Evolutionary conservation across 2,329 filamentous ascomycete species (phyloP).

Genomic region (Dactylellina cionopaga): DNA sequence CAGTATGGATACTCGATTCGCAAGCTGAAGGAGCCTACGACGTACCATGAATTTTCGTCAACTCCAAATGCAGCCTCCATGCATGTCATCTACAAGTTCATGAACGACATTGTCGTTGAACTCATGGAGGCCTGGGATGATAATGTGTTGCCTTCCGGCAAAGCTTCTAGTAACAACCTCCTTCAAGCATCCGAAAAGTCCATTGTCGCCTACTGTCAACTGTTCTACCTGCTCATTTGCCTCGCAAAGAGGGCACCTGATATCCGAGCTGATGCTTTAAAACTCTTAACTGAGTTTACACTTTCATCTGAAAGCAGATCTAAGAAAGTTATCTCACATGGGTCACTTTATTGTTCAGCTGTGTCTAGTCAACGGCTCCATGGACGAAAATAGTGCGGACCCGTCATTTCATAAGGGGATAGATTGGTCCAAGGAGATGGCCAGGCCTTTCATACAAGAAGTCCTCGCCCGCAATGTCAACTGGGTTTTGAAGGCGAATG

Average conservation of each 20-base stretch:
- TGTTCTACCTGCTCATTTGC: not conserved
- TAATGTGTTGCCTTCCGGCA: not conserved
- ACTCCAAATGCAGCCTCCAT: not conserved
- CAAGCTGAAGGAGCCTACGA: not conserved
- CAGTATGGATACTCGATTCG: not conserved
- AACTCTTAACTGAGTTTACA: not conserved
- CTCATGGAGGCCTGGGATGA: slow-evolving; percentile 11
- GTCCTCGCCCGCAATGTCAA: not conserved
- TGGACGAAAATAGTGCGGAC: not conserved
- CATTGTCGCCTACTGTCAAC: slow-evolving; percentile 3
- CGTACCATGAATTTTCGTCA: not conserved
- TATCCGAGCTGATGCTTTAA: not conserved
- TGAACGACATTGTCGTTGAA: not conserved
- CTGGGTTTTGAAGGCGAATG: not conserved
- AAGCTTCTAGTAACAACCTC: not conserved
- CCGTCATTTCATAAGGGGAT: not conserved
- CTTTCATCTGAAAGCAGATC: not conserved
- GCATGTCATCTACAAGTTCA: not conserved
- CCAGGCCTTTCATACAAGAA: not conserved
- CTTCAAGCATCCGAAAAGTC: slow-evolving; percentile 7
- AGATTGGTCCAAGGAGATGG: not conserved
- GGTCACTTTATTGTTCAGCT: not conserved
- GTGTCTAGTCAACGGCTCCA: not conserved
- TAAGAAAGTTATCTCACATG: not conserved
- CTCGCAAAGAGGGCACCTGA: not conserved